Percentiles rank a stretch among this genome's conserved stretches.
Conservation (phyloP, 345 rosid genomes). For the Eucalyptus sp. region DNA sequence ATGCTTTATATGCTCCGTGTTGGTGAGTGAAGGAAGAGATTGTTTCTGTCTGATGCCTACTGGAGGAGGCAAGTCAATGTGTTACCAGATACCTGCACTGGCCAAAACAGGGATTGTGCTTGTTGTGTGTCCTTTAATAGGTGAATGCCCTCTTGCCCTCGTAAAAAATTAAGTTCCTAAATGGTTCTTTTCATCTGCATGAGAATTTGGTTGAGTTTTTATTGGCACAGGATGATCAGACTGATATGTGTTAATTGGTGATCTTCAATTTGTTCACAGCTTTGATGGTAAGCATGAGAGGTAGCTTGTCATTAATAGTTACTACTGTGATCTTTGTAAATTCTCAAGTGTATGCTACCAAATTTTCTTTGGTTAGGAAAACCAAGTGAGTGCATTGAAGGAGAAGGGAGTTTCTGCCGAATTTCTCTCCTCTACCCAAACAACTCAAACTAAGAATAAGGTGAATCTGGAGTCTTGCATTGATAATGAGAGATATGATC, state of each 20-base stretch:
- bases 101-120: conserved; percentile 85
- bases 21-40: conserved; percentile 44
- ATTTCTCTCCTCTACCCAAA: conserved; percentile 78
- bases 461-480: conserved; percentile 1
- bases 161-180: background rate
- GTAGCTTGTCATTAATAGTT: background rate
- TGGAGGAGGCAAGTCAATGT: conserved; percentile 96
- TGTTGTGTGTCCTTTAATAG: conserved; percentile 92
- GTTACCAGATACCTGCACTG: conserved; percentile 92
- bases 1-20: background rate
- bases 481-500: background rate
- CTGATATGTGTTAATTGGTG: background rate
- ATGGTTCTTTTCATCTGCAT: background rate
- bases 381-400: conserved; percentile 80
- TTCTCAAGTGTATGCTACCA: background rate
- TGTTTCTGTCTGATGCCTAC: conserved; percentile 98
- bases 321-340: background rate
- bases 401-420: conserved; percentile 91
- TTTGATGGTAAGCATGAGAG: conserved; percentile 61
- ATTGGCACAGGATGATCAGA: background rate
- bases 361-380: conserved; percentile 39
- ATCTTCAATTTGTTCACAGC: conserved; percentile 37
- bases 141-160: conserved; percentile 11
- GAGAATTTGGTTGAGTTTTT: background rate
- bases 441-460: conserved; percentile 48